Evolutionary conservation across 2,329 filamentous ascomycete genomes (phyloP), one percentile per base, ranked within the genome.

Genomic region (Botryosphaeria dothidea): DNA sequence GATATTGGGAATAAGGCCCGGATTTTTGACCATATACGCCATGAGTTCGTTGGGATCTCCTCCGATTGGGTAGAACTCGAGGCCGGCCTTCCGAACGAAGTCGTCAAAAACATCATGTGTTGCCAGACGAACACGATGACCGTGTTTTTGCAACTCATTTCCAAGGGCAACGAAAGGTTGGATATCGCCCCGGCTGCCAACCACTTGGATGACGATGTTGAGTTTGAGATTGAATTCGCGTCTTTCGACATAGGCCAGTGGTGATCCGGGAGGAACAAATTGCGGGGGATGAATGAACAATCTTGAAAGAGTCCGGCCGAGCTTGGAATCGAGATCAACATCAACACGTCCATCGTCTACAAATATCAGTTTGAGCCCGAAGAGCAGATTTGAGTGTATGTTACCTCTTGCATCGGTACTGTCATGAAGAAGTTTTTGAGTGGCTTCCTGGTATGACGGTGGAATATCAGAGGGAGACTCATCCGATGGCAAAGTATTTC

Each of bases 11-110:
- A 96, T 92, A 31, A 96, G 81, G 0, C 92, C 91, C 0, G 92
- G 92, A 70, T 95, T 91, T 77, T 93, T 93, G 49, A 95, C 92
- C 92, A 96, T 96, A 71, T 93, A 95, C 2, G 92, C 91, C 82
- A 84, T 84, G 34, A 84, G 74, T 67, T 81, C 77, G 15, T 80
- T 74, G 13, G 82, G 82, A 67, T 84, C 82, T 2, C 81, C 81
- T 21, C 81, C 81, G 66, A 84, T 83, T 66, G 76, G 81, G 75
- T 82, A 83, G 71, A 84, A 84, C 63, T 83, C 82, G 34, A 84
- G 69, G 1, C 81, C 81, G 68, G 82, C 81, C 66, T 83, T 79
- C 9, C 72, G 75, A 6, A 84, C 80, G 65, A 84, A 83, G 63
- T 80, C 75, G 66, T 80, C 79, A 72, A 83, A 83, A 1, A 75